phyloP scores from a whole-genome alignment of 495 filamentous ascomycete genomes.

The Podospora appendiculata region DNA sequence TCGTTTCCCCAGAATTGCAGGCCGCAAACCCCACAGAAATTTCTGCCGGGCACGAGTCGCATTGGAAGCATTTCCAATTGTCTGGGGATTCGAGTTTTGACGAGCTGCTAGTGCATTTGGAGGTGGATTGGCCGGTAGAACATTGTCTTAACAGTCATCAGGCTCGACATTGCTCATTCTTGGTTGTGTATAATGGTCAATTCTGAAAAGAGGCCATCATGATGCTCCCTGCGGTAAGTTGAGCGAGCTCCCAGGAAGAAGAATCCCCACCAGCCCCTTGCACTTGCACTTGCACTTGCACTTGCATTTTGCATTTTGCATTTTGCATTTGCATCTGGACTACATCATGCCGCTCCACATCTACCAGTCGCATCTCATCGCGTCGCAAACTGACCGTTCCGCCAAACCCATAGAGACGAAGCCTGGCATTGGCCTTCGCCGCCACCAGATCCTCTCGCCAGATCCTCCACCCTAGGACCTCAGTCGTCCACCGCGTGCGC shows the following conservation, averaged over 20 bases:
- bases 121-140: too few relatives aligned
- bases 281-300: not conserved
- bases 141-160: too few relatives aligned
- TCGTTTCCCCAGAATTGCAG: too few relatives aligned
- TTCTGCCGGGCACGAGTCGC: too few relatives aligned
- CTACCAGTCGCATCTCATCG: too few relatives aligned
- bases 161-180: not conserved
- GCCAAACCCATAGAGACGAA: constrained; percentile 8
- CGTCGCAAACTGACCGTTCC: not conserved
- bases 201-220: constrained; percentile 7
- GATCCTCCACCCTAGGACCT: constrained; percentile 5
- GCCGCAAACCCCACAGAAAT: too few relatives aligned
- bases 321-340: not conserved
- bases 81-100: too few relatives aligned
- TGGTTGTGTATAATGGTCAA: constrained; percentile 6
- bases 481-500: constrained; percentile 3
- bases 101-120: too few relatives aligned
- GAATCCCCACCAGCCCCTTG: not conserved
- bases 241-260: not conserved
- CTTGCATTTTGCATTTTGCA: too few relatives aligned
- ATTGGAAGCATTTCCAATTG: too few relatives aligned
- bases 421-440: constrained; percentile 20
- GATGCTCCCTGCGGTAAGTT: constrained; percentile 18
- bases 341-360: too few relatives aligned
- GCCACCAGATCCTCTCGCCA: constrained; percentile 16